Evolutionary conservation across 345 rosid species (phyloP).

Genomic region (Eutrema yunnanense): DNA sequence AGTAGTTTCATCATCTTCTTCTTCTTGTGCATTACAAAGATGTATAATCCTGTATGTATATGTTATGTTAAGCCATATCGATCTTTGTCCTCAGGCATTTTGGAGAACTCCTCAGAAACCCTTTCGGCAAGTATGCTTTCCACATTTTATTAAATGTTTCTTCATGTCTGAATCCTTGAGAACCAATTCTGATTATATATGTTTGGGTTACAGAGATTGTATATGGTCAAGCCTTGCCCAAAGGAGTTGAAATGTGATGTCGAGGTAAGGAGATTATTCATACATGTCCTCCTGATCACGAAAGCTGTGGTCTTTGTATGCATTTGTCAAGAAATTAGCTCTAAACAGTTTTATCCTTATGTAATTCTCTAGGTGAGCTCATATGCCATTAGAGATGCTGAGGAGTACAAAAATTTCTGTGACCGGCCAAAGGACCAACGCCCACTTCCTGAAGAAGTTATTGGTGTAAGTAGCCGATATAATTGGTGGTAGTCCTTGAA

Average conservation of each 20-base stretch:
- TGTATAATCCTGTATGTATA: neutral
- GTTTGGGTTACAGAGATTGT: conserved; percentile 53
- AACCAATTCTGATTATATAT: neutral
- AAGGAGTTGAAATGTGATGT: conserved; percentile 86
- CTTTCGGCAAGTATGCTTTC: conserved; percentile 61
- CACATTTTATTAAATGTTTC: neutral
- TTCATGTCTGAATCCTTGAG: neutral
- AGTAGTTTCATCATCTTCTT: conserved; percentile 7
- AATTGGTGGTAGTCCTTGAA: neutral
- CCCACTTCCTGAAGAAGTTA: conserved; percentile 80
- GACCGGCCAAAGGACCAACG: conserved; percentile 82
- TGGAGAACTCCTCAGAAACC: conserved; percentile 92
- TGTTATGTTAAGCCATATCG: neutral
- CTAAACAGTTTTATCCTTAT: neutral
- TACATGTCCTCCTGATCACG: neutral
- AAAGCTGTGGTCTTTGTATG: neutral
- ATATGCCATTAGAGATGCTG: conserved; percentile 76
- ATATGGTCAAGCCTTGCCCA: conserved; percentile 87
- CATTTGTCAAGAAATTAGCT: neutral
- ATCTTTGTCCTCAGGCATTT: conserved; percentile 45
- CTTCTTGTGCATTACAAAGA: neutral
- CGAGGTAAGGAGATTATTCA: conserved; percentile 45
- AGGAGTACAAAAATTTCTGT: conserved; percentile 84
- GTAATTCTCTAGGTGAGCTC: conserved; percentile 44
- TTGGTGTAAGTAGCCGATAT: conserved; percentile 51